Evolutionary conservation across 441 rosid species (phyloP).

Genomic region (Gossypium gossypioides): DNA sequence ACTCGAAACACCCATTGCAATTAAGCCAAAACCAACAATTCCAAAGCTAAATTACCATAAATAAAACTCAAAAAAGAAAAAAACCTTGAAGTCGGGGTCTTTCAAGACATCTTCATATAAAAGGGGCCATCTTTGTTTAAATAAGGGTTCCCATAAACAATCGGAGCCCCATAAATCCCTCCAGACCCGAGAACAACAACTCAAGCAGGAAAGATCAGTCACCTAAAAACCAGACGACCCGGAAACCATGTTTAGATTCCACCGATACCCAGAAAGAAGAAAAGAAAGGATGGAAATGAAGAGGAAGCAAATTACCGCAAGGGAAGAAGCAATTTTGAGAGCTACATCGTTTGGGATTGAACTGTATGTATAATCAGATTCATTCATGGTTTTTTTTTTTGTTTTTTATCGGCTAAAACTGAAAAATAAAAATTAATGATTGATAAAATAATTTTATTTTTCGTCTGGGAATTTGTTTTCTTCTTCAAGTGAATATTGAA

Average conservation of each 20-base stretch:
- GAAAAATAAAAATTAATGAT: neutral
- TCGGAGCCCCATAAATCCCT: neutral
- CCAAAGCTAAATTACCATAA: neutral
- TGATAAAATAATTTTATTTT: neutral
- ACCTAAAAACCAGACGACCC: neutral
- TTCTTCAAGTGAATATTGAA: neutral
- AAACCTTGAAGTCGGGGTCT: constrained; percentile 15
- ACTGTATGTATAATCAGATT: neutral
- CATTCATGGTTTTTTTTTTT: neutral
- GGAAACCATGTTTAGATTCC: neutral
- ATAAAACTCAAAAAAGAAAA: neutral
- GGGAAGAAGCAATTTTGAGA: neutral
- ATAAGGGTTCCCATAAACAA: neutral
- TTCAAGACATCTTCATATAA: neutral
- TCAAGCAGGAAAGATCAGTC: neutral
- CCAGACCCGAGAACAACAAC: constrained; percentile 1
- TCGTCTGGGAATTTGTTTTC: neutral
- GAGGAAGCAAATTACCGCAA: neutral
- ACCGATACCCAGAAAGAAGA: neutral
- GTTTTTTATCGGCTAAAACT: neutral
- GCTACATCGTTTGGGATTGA: neutral
- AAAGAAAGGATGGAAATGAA: neutral
- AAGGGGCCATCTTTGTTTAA: constrained; percentile 38
- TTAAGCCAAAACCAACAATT: neutral
- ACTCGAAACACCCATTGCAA: neutral